Base-by-base conservation (phyloP, 768 basidiomycete genomes). In the Boletus reticuloceps region DNA sequence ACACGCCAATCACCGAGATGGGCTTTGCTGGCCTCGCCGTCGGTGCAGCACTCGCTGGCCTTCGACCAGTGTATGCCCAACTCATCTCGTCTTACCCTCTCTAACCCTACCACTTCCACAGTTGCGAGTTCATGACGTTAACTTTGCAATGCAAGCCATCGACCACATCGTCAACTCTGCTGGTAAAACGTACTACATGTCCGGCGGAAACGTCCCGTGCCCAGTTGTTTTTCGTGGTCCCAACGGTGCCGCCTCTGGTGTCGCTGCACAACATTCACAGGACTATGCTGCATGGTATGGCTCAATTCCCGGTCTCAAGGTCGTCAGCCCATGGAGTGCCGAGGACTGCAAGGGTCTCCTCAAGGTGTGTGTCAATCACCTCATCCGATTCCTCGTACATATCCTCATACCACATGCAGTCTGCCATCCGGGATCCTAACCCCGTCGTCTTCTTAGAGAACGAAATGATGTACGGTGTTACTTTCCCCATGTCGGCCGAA, bases 111-210 rank as follows among this genome's bases (percentile, higher is more conserved):
- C 19, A 60, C 25, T 31, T 38, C 39, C 36, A 29, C 56, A 94
- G 91, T 67, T 98, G 95, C 82, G 96, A 98, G 79, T 99, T 98
- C 80, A 98, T 98, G 96, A 98, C 96, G 16, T 98, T 96, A 98
- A 99, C 82, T 98, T 99, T 71, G 96, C 96, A 61, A 99, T 98
- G 96, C 94, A 95, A 76, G 95, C 97, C 55, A 98, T 99, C 72
- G 97, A 99, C 77, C 97, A 99, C 69, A 99, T 99, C 59, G 94
- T 99, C 75, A 99, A 99, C 82, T 98, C 97, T n/a, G 97, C 90
- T 53, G 97, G 93, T 57, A 99, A 98, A 81, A 99, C 97, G 5
- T 95, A 98, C 76, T 99, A 99, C 83, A 99, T 99, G 97, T 98
- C 97, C 38, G 97, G 97, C 55, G 97, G 97, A 60, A 98, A 94